Evolutionary conservation across 2,329 filamentous ascomycete genomes (phyloP).

Genomic region (Ilyonectria sp.): DNA sequence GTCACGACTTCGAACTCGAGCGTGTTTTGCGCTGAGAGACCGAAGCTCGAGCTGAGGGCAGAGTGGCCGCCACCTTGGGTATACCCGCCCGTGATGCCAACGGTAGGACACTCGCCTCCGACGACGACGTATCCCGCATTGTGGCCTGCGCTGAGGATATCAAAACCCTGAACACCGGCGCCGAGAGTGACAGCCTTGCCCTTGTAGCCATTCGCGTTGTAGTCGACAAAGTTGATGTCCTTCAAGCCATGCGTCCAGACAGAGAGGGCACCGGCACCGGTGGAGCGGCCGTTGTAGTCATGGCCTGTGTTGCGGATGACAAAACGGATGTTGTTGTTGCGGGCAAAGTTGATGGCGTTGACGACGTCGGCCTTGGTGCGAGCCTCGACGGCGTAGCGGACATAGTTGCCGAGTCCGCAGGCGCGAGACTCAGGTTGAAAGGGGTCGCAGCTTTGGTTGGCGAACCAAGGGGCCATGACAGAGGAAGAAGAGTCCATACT

Average conservation of each 20-base stretch:
- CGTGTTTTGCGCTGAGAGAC: slow-evolving; percentile 72
- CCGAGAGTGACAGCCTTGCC: slow-evolving; percentile 69
- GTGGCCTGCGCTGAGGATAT: slow-evolving; percentile 60
- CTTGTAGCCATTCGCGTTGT: slow-evolving; percentile 60
- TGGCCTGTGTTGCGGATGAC: slow-evolving; percentile 54
- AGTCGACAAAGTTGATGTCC: slow-evolving; percentile 57
- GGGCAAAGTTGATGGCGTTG: slow-evolving; percentile 55
- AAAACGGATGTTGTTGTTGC: slow-evolving; percentile 55
- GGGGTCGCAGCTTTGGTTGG: slow-evolving; percentile 57
- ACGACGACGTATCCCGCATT: slow-evolving; percentile 64
- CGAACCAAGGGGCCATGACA: slow-evolving; percentile 57
- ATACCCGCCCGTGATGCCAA: slow-evolving; percentile 73
- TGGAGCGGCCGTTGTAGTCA: slow-evolving; percentile 54
- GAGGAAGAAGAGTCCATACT: slow-evolving; percentile 57
- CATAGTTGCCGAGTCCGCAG: slow-evolving; percentile 62
- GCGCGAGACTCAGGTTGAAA: slow-evolving; percentile 54
- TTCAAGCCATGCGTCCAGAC: slow-evolving; percentile 59
- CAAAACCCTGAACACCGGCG: slow-evolving; percentile 66
- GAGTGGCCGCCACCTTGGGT: slow-evolving; percentile 72
- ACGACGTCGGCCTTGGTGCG: slow-evolving; percentile 49
- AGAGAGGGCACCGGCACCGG: slow-evolving; percentile 57
- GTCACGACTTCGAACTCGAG: slow-evolving; percentile 71
- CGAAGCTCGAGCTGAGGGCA: slow-evolving; percentile 65
- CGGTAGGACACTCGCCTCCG: slow-evolving; percentile 68
- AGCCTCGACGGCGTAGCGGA: slow-evolving; percentile 57